These are phyloP conservation scores for Annulohypoxylon moriforme DNA, from an alignment of 495 filamentous ascomycete genomes.

Conservation along the genomic window DNA sequence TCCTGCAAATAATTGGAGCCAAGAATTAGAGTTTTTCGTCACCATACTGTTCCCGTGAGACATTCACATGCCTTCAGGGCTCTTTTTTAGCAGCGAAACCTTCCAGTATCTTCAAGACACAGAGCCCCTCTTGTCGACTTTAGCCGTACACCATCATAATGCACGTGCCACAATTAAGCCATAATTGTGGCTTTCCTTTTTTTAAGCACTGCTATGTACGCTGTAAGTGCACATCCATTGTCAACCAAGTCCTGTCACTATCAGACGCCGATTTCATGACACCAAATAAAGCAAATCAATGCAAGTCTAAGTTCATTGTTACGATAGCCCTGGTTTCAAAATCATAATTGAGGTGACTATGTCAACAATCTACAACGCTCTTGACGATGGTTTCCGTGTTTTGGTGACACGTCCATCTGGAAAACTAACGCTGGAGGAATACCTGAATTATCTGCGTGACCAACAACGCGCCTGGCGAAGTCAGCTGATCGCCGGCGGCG, in stretches of 20 bases:
- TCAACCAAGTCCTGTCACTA: slow-evolving; percentile 2
- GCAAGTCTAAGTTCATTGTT: not conserved
- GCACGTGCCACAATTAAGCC: slow-evolving; percentile 31
- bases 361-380: no score
- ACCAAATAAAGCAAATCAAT: not conserved
- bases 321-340: not conserved
- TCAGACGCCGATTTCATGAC: not conserved
- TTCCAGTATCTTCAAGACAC: not conserved
- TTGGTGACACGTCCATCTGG: no score
- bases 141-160: slow-evolving; percentile 19
- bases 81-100: slow-evolving; percentile 13
- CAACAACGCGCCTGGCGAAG: no score
- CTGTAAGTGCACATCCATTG: not conserved
- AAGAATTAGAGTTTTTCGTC: slow-evolving; percentile 17
- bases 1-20: slow-evolving; percentile 30
- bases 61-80: slow-evolving; percentile 15
- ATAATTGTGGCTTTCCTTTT: slow-evolving; percentile 14
- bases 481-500: no score
- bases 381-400: no score
- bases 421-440: no score
- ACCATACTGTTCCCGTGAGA: slow-evolving; percentile 20
- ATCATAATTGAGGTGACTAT: not conserved
- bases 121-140: slow-evolving; percentile 32
- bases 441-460: no score
- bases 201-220: not conserved